Conservation (phyloP, 306 rosid genomes). For the Trifolium pratense region DNA sequence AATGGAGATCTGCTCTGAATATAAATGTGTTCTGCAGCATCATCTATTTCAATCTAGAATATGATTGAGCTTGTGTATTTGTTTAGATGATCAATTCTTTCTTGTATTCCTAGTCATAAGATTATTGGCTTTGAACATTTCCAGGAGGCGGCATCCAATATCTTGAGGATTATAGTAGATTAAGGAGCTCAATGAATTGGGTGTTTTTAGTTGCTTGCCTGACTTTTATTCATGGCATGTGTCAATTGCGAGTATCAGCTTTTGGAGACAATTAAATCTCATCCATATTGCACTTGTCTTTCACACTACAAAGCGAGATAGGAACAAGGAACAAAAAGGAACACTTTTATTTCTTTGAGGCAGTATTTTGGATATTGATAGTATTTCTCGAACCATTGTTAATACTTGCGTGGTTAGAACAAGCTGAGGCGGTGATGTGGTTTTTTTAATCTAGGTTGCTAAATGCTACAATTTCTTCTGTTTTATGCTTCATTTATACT, state of each 20-base stretch:
- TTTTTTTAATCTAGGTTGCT: slow-evolving; percentile 33
- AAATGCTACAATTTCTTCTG: slow-evolving; percentile 18
- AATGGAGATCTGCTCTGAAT: slow-evolving; percentile 20
- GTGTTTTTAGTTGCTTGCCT: slow-evolving; percentile 57
- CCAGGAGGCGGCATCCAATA: slow-evolving; percentile 94
- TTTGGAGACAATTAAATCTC: slow-evolving; percentile 42
- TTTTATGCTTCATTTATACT: slow-evolving; percentile 24
- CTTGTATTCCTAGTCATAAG: slow-evolving; percentile 2
- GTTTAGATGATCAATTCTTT: slow-evolving; percentile 5
- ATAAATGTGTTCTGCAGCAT: slow-evolving; percentile 1
- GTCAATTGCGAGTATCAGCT: slow-evolving; percentile 49
- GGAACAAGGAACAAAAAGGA: slow-evolving; percentile 12
- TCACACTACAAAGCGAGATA: slow-evolving; percentile 39
- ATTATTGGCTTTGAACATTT: slow-evolving; percentile 36
- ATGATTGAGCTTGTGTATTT: slow-evolving; percentile 8
- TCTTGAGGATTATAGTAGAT: slow-evolving; percentile 58
- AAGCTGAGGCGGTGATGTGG: slow-evolving; percentile 46
- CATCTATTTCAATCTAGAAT: slow-evolving; percentile 28
- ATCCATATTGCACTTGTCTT: slow-evolving; percentile 44
- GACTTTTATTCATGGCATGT: slow-evolving; percentile 64
- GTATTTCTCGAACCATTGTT: slow-evolving; percentile 40
- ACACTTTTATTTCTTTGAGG: slow-evolving; percentile 38
- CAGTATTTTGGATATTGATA: slow-evolving; percentile 34
- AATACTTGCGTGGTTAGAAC: slow-evolving; percentile 49
- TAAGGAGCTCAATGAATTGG: slow-evolving; percentile 47